Base-by-base conservation (phyloP, 768 basidiomycete species). In the Polyporus arcularius region DNA sequence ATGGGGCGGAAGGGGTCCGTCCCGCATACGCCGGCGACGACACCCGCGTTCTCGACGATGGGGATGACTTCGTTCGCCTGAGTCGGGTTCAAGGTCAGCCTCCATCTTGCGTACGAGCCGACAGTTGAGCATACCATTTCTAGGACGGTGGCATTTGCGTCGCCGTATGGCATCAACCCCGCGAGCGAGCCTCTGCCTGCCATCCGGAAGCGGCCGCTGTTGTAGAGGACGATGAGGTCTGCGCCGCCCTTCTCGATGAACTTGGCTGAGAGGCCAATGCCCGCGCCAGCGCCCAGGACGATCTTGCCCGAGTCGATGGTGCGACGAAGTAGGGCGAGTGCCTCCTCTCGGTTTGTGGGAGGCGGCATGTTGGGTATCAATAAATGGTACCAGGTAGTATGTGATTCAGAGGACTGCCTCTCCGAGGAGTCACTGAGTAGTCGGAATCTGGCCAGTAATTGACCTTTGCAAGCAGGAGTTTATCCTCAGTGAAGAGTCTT, bases 1-100 rank as follows among this genome's bases (percentile, higher is more conserved):
- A 66, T 66, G 18, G 54, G 56, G 16, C 65, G 62, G 50, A 66
- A 66, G 11, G 65, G 65, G 57, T 66, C 65, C 8, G 65, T 63
- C 18, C 53, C 65, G 50, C 62, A 66, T n/a, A 66, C 65, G 4
- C 65, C 65, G 10, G 62, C 65, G 51, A 66, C 56, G 26, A 66
- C 57, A 3, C 60, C 57, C 0, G 57, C 60, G 30, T 47, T 30
- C 35, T 66, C 35, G 10, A 66, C 65, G 47, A 66, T 40, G 4
- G 62, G 60, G 21, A 66, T 57, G 6, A 66, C 60, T 31, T 66
- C 65, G 30, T 56, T 61, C 7, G 65, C 62, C 65, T 66, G 53
- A 26, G 21, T 31, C 16, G 15, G 40, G 11, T 16, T 2, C 21
- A 1, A 26, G 21, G 11, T 48, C 26, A 42, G 11, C 1, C 8